Evolutionary conservation across 306 rosid species (phyloP).

Genomic region (Pyrus communis): DNA sequence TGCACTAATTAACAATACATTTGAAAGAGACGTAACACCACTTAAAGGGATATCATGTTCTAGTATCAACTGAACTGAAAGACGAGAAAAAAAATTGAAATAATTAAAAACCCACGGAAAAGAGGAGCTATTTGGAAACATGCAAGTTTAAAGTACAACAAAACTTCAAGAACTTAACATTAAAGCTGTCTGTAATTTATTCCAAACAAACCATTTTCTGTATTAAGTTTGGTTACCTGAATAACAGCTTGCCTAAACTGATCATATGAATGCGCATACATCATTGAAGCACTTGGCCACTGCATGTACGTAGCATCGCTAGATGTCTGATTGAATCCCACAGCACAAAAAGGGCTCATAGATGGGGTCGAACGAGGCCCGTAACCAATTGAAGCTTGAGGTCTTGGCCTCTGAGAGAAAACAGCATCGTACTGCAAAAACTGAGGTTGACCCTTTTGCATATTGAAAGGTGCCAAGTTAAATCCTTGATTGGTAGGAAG

Average conservation of each 20-base stretch:
- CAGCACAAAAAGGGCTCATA: constrained; percentile 50
- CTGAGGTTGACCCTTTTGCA: constrained; percentile 64
- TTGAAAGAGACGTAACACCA: too few species aligned
- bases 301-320: constrained; percentile 62
- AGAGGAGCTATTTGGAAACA: neutral
- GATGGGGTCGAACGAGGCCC: constrained; percentile 41
- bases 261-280: constrained; percentile 80
- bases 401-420: constrained; percentile 57
- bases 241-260: constrained; percentile 77
- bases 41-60: neutral
- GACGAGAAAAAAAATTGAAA: neutral
- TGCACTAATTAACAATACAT: neutral
- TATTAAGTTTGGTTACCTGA: constrained; percentile 40
- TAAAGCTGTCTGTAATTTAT: neutral
- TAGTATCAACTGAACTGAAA: neutral
- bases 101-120: neutral
- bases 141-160: neutral
- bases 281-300: constrained; percentile 82
- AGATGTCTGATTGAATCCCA: constrained; percentile 55
- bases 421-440: constrained; percentile 63
- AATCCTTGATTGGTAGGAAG: constrained; percentile 47
- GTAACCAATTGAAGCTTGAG: constrained; percentile 43
- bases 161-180: neutral
- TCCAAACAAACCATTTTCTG: neutral
- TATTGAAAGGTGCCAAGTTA: constrained; percentile 59